Evolutionary conservation across 495 filamentous ascomycete genomes (phyloP), one percentile per base, ranked within the genome.

Genomic region (Aspergillus baeticus): DNA sequence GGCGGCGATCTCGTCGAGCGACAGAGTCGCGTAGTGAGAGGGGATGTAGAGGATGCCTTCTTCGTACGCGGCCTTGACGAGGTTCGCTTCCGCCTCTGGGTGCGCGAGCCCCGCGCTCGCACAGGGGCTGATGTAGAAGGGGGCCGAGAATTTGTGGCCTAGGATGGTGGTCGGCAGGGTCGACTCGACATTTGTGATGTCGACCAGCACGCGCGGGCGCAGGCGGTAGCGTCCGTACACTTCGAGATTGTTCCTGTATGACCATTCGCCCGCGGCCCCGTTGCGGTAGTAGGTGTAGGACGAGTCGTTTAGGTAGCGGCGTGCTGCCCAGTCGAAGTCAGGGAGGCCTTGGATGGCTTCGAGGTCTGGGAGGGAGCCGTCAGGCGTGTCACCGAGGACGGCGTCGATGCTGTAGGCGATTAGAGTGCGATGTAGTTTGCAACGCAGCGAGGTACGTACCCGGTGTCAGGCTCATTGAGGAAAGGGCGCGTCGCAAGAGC

Each of bases 51-150:
- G 52, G 47, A 77, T 69, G 48, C 68, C 55, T 23, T 62, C 68
- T 3, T 58, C 57, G 10, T 62, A 65, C 10, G 75, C 71, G 7
- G 66, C 66, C 53, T 59, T 48, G 34, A 61, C 69, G 1, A 78
- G 59, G 22, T 72, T 72, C 26, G 63, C 53, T 55, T 78, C 75
- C 0, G 52, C 73, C 7, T 66, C 57, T 7, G 51, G 51, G 54
- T 73, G 63, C 5, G 68, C 74, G 36, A 72, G 71, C 1, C 59
- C 67, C 5, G 63, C 75, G 13, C 64, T 60, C 22, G 75, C 66
- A 8, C 60, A 62, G 0, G 75, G 75, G 23, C 63, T 66, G 42
- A 78, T 76, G 61, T 73, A 78, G 59, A 78, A 74, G 10, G 75
- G 74, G 4, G 70, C 65, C 7, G 64, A 63, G 56, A 77, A 76